Percentiles rank a stretch among this genome's conserved stretches.
Conservation (phyloP, 441 rosid genomes). For the Mallotus repandus region DNA sequence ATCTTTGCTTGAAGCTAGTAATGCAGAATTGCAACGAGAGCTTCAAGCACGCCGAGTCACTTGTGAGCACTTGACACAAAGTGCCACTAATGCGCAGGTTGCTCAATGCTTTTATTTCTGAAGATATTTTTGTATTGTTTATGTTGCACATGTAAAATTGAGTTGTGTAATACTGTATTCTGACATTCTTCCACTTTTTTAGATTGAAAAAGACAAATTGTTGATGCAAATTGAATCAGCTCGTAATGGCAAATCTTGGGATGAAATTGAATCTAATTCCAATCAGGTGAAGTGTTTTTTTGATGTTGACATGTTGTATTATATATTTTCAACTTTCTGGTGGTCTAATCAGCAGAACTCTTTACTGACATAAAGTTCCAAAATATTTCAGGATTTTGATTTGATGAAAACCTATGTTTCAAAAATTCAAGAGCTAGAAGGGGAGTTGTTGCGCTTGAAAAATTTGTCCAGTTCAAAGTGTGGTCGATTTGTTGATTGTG, state of each 20-base stretch:
- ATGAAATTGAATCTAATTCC: slow-evolving; percentile 61
- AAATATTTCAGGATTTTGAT: slow-evolving; percentile 58
- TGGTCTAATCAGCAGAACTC: neutral
- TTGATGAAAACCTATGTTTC: slow-evolving; percentile 68
- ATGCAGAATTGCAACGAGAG: slow-evolving; percentile 70
- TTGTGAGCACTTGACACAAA: slow-evolving; percentile 71
- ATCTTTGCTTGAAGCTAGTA: slow-evolving; percentile 85
- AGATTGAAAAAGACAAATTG: slow-evolving; percentile 92
- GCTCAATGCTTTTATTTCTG: slow-evolving; percentile 6
- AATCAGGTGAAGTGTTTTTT: slow-evolving; percentile 42
- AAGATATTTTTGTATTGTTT: neutral
- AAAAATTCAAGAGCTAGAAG: slow-evolving; percentile 92
- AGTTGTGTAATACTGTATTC: neutral
- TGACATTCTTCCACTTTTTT: slow-evolving; percentile 22
- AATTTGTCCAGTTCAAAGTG: slow-evolving; percentile 45
- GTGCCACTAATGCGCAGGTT: slow-evolving; percentile 89
- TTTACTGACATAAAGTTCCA: slow-evolving; percentile 23
- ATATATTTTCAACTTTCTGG: neutral
- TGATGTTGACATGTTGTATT: neutral
- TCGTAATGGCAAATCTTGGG: slow-evolving; percentile 88
- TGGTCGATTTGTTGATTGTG: slow-evolving; percentile 38
- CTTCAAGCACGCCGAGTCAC: slow-evolving; percentile 66
- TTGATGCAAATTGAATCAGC: slow-evolving; percentile 75
- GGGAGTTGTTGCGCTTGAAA: slow-evolving; percentile 64
- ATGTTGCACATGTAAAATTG: neutral